phyloP scores from a whole-genome alignment of 192 early-diverging fungal species.

The Geranomyces michiganensis region DNA sequence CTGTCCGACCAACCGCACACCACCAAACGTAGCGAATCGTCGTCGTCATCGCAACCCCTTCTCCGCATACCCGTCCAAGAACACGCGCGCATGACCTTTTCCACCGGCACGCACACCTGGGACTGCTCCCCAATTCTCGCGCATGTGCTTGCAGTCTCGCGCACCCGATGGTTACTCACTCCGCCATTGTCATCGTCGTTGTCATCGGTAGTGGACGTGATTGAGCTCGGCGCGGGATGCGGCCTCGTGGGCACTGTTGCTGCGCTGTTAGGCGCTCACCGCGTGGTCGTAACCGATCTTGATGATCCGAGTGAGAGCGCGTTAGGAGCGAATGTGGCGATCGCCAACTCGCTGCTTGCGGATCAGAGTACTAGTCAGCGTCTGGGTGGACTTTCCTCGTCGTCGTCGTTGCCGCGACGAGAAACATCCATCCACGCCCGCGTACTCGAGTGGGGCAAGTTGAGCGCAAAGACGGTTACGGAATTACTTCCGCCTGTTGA shows the following conservation, averaged over 20 bases:
- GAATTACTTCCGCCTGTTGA: neutral
- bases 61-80: constrained; percentile 19
- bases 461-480: neutral
- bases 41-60: neutral
- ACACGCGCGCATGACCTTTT: constrained; percentile 29
- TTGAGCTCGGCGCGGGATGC: constrained; percentile 28
- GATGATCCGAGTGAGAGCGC: constrained; percentile 10
- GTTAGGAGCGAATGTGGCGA: constrained; percentile 8
- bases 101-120: constrained; percentile 30
- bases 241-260: constrained; percentile 12
- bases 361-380: neutral
- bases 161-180: constrained; percentile 4
- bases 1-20: too few relatives aligned
- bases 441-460: constrained; percentile 10
- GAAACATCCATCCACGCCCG: neutral
- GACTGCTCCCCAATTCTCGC: constrained; percentile 24
- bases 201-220: neutral
- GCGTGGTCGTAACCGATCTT: constrained; percentile 15
- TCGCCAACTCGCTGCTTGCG: neutral
- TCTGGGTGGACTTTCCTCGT: neutral
- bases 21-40: neutral
- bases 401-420: neutral
- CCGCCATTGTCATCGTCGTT: too few relatives aligned
- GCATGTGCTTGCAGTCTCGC: neutral
- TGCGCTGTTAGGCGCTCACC: constrained; percentile 10